These are phyloP conservation scores for Geranomyces michiganensis DNA, from an alignment of 192 early-diverging fungal species.

Conservation along the genomic window DNA sequence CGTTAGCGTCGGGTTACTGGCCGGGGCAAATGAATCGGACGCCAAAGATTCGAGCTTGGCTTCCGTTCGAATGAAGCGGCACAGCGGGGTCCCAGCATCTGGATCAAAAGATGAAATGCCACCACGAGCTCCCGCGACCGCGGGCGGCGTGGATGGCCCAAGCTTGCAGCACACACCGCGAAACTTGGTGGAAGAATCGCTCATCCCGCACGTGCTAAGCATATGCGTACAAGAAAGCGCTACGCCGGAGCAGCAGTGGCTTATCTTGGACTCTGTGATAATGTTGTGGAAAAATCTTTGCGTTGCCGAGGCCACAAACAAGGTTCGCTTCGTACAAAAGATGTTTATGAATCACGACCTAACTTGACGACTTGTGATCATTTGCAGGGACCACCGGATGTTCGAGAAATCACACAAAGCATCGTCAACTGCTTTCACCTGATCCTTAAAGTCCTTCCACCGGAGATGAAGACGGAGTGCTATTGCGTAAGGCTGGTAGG, in stretches of 20 bases:
- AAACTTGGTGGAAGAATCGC: slow-evolving; percentile 12
- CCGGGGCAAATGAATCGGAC: not conserved
- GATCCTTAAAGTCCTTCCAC: slow-evolving; percentile 30
- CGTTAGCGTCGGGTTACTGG: not conserved
- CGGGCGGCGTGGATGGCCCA: not conserved
- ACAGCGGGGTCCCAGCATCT: not conserved
- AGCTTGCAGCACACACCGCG: slow-evolving; percentile 20
- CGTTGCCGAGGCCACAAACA: slow-evolving; percentile 13
- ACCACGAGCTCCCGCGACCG: not conserved
- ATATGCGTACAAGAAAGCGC: slow-evolving; percentile 22
- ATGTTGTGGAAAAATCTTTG: slow-evolving; percentile 26
- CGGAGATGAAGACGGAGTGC: slow-evolving; percentile 15
- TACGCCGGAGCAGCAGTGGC: slow-evolving; percentile 2
- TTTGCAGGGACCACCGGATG: slow-evolving; percentile 12
- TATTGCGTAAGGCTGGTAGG: slow-evolving; percentile 18
- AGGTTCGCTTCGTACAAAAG: not conserved
- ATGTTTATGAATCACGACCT: too few relatives aligned
- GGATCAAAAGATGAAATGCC: not conserved
- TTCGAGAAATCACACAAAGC: slow-evolving; percentile 20
- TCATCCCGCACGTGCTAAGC: slow-evolving; percentile 25
- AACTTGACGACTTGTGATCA: not conserved
- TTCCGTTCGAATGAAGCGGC: slow-evolving; percentile 7
- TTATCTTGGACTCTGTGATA: slow-evolving; percentile 21
- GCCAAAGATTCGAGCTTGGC: not conserved
- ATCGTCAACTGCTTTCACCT: slow-evolving; percentile 31